A percentile compares a stretch with the other conserved stretches of the same genome.
Evolutionary conservation across 768 basidiomycete genomes (phyloP).

Genomic region (Xerocomellus chrysenteron): DNA sequence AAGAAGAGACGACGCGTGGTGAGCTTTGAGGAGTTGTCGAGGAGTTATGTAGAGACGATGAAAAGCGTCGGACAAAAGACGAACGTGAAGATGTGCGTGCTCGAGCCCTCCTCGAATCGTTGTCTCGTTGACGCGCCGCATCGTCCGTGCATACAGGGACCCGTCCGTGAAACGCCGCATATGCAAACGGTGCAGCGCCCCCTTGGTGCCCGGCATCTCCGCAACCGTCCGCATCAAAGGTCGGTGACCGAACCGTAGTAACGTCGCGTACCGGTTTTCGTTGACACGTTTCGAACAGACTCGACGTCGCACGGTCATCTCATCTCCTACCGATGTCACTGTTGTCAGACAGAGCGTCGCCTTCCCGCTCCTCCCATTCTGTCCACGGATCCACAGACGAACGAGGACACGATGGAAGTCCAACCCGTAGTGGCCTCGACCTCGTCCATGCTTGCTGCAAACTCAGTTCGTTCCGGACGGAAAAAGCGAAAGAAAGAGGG

Average conservation of each 20-base stretch:
- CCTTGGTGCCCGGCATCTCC: constrained; percentile 68
- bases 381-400: background rate
- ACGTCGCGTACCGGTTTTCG: background rate
- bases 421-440: background rate
- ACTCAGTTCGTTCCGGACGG: background rate
- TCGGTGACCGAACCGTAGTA: constrained; percentile 28
- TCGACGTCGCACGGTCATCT: constrained; percentile 50
- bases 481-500: constrained; percentile 20
- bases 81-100: constrained; percentile 68
- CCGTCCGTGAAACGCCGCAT: constrained; percentile 80
- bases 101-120: background rate
- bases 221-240: constrained; percentile 65
- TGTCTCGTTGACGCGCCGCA: background rate
- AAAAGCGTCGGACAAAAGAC: constrained; percentile 71
- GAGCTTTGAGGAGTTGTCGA: constrained; percentile 53
- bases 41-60: constrained; percentile 65
- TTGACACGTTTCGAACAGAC: constrained; percentile 33
- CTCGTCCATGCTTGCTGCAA: background rate
- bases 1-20: constrained; percentile 31
- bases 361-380: constrained; percentile 64
- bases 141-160: constrained; percentile 57
- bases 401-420: background rate
- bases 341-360: constrained; percentile 56
- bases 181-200: constrained; percentile 65
- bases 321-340: constrained; percentile 57